Evolutionary conservation across 1,284 basidiomycete species (phyloP).

Genomic region (Paramarasmius palmivorus): DNA sequence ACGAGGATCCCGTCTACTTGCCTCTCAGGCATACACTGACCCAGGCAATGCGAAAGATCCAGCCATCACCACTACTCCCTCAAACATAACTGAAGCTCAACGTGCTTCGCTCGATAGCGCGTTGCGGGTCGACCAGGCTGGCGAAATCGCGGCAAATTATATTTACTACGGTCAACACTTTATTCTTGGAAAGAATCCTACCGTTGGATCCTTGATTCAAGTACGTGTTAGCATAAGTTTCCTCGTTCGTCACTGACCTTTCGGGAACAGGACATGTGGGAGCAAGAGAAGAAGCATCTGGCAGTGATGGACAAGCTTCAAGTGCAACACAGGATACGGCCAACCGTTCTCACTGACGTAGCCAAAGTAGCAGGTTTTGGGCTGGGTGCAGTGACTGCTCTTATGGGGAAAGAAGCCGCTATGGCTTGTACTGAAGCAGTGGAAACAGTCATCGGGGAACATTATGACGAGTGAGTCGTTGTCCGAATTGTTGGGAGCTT

Average conservation of each 20-base stretch:
- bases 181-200: constrained; percentile 64
- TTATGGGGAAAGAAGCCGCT: constrained; percentile 90
- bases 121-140: constrained; percentile 88
- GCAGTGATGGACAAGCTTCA: constrained; percentile 84
- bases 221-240: constrained; percentile 38
- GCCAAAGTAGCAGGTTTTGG: constrained; percentile 87
- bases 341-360: constrained; percentile 81
- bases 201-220: constrained; percentile 73
- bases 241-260: constrained; percentile 7
- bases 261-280: constrained; percentile 85
- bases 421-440: constrained; percentile 99
- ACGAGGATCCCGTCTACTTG: constrained; percentile 7
- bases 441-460: constrained; percentile 96
- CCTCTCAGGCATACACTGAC: constrained; percentile 18
- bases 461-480: constrained; percentile 89
- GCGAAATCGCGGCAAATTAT: constrained; percentile 91
- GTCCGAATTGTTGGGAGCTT: neutral
- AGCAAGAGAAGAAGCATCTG: constrained; percentile 93
- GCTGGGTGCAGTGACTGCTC: constrained; percentile 82
- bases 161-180: constrained; percentile 87
- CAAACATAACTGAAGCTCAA: constrained; percentile 46
- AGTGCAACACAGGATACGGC: constrained; percentile 81
- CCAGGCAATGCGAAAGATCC: constrained; percentile 10
- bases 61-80: constrained; percentile 42
- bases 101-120: constrained; percentile 57